Conservation (phyloP, 495 filamentous ascomycete species). For the Lasiosphaeria hispida region DNA sequence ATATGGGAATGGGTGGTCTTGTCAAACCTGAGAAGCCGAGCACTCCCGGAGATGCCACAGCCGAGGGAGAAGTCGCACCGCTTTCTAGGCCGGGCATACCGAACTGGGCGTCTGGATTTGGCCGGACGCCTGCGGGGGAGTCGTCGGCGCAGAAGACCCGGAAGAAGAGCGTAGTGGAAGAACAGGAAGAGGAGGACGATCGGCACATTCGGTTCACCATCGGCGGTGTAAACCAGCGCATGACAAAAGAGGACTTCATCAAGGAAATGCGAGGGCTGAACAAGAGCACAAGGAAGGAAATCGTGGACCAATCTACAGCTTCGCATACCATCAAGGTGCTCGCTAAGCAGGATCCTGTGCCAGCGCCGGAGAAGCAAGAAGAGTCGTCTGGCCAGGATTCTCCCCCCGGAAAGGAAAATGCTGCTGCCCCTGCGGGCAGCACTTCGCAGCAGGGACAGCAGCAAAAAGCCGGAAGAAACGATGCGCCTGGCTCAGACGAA, state of each 20-base stretch:
- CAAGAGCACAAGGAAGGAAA: constrained; percentile 66
- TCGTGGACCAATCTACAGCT: constrained; percentile 66
- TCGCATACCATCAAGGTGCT: constrained; percentile 55
- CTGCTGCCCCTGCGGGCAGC: constrained; percentile 3
- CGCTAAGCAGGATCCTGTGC: constrained; percentile 48
- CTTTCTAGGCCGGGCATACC: constrained; percentile 12
- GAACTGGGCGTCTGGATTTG: constrained; percentile 53
- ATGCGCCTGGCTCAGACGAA: constrained; percentile 24
- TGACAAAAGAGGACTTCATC: constrained; percentile 93
- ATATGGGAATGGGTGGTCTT: constrained; percentile 46
- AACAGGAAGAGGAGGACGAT: constrained; percentile 64
- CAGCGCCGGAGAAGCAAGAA: constrained; percentile 21
- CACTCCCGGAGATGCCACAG: constrained; percentile 25
- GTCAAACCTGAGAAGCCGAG: constrained; percentile 36
- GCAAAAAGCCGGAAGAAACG: constrained; percentile 11
- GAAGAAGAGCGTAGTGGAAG: constrained; percentile 43
- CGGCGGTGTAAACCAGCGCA: constrained; percentile 62
- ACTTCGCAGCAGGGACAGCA: constrained; percentile 1
- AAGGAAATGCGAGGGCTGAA: constrained; percentile 77
- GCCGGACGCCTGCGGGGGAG: constrained; percentile 41
- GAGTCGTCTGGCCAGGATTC: constrained; percentile 7
- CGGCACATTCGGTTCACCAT: constrained; percentile 86
- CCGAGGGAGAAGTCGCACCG: constrained; percentile 19
- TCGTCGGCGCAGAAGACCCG: constrained; percentile 27
- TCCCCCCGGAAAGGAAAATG: constrained; percentile 11